Percentiles rank a stretch among this genome's conserved stretches.
phyloP scores from a whole-genome alignment of 257 asterid genomes.

The Henckelia pumila region DNA sequence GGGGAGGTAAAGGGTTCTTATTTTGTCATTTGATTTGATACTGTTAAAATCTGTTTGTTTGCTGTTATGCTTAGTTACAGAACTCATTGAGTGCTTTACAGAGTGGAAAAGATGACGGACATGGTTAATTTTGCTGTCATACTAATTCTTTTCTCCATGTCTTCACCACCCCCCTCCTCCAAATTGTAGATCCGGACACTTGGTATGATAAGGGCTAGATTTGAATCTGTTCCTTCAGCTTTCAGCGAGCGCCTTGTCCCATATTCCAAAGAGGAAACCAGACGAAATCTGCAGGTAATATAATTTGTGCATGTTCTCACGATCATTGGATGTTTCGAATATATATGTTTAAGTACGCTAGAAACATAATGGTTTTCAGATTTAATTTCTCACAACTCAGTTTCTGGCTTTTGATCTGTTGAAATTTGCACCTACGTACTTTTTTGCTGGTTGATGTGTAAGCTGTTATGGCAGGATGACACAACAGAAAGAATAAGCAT shows the following conservation, averaged over 20 bases:
- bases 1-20: slow-evolving; percentile 75
- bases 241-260: slow-evolving; percentile 88
- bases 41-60: neutral
- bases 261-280: slow-evolving; percentile 52
- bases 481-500: slow-evolving; percentile 64
- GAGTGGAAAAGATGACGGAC: neutral
- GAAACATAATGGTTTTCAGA: slow-evolving; percentile 11
- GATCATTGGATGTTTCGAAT: slow-evolving; percentile 14
- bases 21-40: slow-evolving; percentile 1
- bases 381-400: slow-evolving; percentile 12
- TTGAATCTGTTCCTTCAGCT: slow-evolving; percentile 87
- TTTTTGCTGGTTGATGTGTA: slow-evolving; percentile 26
- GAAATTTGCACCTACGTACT: slow-evolving; percentile 6
- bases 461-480: slow-evolving; percentile 56
- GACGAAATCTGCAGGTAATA: slow-evolving; percentile 46
- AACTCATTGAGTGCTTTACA: slow-evolving; percentile 7
- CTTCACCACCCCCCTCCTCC: slow-evolving; percentile 22
- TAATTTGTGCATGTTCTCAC: slow-evolving; percentile 26
- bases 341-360: neutral
- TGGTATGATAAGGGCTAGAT: slow-evolving; percentile 96
- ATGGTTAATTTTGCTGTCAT: slow-evolving; percentile 4
- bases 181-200: slow-evolving; percentile 84
- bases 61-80: neutral
- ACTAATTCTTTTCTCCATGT: slow-evolving; percentile 14
- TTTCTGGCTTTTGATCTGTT: slow-evolving; percentile 2